phyloP scores from a whole-genome alignment of 169 alveolate genomes.

The Cryptosporidium tyzzeri region DNA sequence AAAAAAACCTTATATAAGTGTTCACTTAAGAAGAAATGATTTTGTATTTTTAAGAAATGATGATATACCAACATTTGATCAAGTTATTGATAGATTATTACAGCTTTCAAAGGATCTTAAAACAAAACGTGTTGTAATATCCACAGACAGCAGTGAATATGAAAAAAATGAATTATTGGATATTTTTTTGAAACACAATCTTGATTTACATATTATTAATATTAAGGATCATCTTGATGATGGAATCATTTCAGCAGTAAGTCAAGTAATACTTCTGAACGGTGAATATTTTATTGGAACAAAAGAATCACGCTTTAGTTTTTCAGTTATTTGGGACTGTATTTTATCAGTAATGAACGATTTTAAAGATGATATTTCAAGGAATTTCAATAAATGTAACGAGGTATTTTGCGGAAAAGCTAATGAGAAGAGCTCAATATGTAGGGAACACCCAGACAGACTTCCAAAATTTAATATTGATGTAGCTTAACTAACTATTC shows the following conservation, averaged over 20 bases:
- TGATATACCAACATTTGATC: conserved; percentile 69
- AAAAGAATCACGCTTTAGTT: conserved; percentile 65
- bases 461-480: conserved; percentile 11
- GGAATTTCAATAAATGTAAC: conserved; percentile 17
- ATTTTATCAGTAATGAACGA: conserved; percentile 3
- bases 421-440: not conserved
- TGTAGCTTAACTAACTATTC: not conserved
- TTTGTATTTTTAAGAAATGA: conserved; percentile 19
- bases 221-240: conserved; percentile 9
- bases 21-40: conserved; percentile 67
- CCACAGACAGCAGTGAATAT: conserved; percentile 35
- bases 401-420: conserved; percentile 38
- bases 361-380: not conserved
- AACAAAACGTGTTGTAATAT: conserved; percentile 15
- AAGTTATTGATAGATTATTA: conserved; percentile 20
- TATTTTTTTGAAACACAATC: not conserved
- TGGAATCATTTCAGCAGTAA: conserved; percentile 62
- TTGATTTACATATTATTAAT: conserved; percentile 18
- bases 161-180: conserved; percentile 14
- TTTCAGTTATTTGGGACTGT: conserved; percentile 52
- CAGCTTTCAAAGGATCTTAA: conserved; percentile 30
- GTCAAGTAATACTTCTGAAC: conserved; percentile 42
- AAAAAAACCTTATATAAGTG: conserved; percentile 31
- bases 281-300: conserved; percentile 67
- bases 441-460: conserved; percentile 63